A percentile compares a stretch with the other conserved stretches of the same genome.
Conservation (phyloP, 768 basidiomycete genomes). For the Tylopilus sp. region DNA sequence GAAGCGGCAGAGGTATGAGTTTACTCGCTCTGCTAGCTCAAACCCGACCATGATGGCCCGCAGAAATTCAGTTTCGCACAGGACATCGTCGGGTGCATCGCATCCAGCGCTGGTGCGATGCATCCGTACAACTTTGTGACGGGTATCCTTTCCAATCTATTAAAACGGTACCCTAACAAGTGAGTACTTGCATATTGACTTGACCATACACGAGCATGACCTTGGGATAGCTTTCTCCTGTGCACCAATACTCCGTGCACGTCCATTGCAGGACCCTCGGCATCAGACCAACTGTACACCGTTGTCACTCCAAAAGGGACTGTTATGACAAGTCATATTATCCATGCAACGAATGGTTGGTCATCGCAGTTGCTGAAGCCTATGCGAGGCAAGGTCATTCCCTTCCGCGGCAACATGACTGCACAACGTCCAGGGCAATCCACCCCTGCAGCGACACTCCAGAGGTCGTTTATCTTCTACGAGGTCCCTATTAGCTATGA, state of each 20-base stretch:
- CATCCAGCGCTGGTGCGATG: conserved; percentile 54
- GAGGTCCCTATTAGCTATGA: conserved; percentile 45
- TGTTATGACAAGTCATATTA: conserved; percentile 56
- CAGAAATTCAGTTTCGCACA: conserved; percentile 49
- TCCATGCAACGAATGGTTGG: conserved; percentile 89
- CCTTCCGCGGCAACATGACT: conserved; percentile 60
- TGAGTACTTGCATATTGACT: conserved; percentile 25
- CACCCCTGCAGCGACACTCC: conserved; percentile 33
- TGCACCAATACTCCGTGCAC: conserved; percentile 63
- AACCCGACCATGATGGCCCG: not conserved
- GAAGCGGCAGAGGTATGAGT: conserved; percentile 32
- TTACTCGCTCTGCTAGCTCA: not conserved
- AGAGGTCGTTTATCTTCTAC: conserved; percentile 58
- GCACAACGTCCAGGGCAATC: conserved; percentile 53
- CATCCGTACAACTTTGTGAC: conserved; percentile 73
- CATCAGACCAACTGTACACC: conserved; percentile 39
- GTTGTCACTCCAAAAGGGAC: conserved; percentile 61
- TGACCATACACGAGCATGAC: not conserved
- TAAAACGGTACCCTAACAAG: conserved; percentile 45
- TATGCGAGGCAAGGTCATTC: conserved; percentile 60
- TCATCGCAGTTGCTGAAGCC: conserved; percentile 64
- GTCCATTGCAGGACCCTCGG: conserved; percentile 37
- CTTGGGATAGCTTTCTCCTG: conserved; percentile 49
- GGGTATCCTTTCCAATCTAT: conserved; percentile 51
- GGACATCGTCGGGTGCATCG: conserved; percentile 47